Evolutionary conservation across 2,329 filamentous ascomycete species (phyloP).

Genomic region (Paracamarosporium sp.): DNA sequence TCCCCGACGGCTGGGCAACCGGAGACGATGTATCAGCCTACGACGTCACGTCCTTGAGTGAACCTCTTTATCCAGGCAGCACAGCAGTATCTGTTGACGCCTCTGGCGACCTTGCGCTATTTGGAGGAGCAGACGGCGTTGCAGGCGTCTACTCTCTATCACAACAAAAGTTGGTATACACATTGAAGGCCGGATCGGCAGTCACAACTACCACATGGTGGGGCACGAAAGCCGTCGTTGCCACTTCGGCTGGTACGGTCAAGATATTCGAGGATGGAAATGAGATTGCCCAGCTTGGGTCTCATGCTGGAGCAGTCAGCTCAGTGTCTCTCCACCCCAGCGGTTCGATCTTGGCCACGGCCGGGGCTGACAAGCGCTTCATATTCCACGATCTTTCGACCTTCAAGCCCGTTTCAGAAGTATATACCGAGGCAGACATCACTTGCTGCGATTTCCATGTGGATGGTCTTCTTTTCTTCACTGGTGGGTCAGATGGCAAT

Average conservation of each 20-base stretch:
- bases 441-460: conserved; percentile 88
- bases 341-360: conserved; percentile 82
- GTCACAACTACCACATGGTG: conserved; percentile 73
- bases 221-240: conserved; percentile 72
- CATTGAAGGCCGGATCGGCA: conserved; percentile 68
- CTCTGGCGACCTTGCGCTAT: conserved; percentile 70
- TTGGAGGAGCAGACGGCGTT: conserved; percentile 77
- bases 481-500: conserved; percentile 78
- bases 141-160: conserved; percentile 81
- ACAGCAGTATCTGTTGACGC: conserved; percentile 64
- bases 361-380: conserved; percentile 91
- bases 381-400: conserved; percentile 81
- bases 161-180: conserved; percentile 75
- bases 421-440: conserved; percentile 79
- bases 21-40: conserved; percentile 72
- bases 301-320: conserved; percentile 83
- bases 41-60: conserved; percentile 59
- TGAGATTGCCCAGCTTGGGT: conserved; percentile 73
- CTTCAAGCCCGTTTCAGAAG: conserved; percentile 74
- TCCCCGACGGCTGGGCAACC: conserved; percentile 86
- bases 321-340: conserved; percentile 82
- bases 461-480: conserved; percentile 91
- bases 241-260: conserved; percentile 76
- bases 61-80: conserved; percentile 66
- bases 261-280: conserved; percentile 78